Base-by-base conservation (phyloP, 202 grass and related monocot species). In the Carex arenaria region DNA sequence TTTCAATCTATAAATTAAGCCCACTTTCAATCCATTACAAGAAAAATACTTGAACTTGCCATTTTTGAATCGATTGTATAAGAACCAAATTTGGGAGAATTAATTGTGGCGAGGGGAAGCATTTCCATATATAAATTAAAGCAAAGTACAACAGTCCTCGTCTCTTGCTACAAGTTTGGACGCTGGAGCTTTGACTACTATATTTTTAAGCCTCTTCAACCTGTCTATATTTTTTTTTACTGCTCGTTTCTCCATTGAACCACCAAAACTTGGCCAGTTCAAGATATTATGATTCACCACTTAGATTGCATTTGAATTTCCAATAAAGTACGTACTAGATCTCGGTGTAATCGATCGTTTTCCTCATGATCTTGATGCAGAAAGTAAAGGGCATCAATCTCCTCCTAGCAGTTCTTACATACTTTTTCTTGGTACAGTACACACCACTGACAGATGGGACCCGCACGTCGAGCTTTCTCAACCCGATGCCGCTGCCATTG, bases 391-490 rank as follows among this genome's bases (percentile, higher is more conserved):
- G 7, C 28, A 77, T 10, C 26, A 61, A 82, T 77, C 84, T 94
- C 60, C 76, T 90, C 84, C 23, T 94, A 67, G 78, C 67, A 56
- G 78, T 87, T 52, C 90, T 92, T 49, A 12, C 90, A 13, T 70
- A 88, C 19, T 78, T 80, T 5, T 84, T 88, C 53, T 72, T 94
- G 80, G 67, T 92, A 57, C 78, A 80, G 32, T 85, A 82, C 26
- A 86, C 84, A 8, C 63, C 86, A 42, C 59, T 88, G 78, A 15
- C 85, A 62, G 88, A 92, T 64, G 92, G 86, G 1, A 81, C 90
- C 68, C 92, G 92, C 57, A 61, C 75, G 64, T 90, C 90, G 56
- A 32, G 62, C 65, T 88, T 90, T 85, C 23, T 83, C 51, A 52
- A 82, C 30, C 11, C 67, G 22, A 76, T 78, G 5, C 87, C 78